phyloP scores from a whole-genome alignment of 108 stramenopile genomes.

The Nitzschia palea region DNA sequence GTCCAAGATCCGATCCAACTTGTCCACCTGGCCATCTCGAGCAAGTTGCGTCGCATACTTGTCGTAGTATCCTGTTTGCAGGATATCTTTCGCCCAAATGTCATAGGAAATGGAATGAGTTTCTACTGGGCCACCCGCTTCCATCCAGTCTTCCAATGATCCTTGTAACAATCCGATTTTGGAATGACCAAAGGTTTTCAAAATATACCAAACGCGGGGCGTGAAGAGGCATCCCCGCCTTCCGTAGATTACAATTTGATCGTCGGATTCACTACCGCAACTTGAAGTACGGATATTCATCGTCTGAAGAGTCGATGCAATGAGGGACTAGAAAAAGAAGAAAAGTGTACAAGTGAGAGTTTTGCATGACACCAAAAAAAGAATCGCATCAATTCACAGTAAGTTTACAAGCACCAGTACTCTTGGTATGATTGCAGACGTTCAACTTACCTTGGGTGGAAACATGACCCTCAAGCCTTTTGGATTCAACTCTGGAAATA shows the following conservation, averaged over 20 bases:
- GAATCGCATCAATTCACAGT: too few species aligned
- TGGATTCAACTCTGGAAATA: conserved; percentile 31
- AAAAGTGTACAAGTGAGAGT: background rate
- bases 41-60: too few species aligned
- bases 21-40: background rate
- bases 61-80: background rate
- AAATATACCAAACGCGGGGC: conserved; percentile 68
- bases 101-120: conserved; percentile 14
- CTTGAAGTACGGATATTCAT: conserved; percentile 39
- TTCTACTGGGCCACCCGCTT: conserved; percentile 51
- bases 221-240: conserved; percentile 49
- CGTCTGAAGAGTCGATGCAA: conserved; percentile 49
- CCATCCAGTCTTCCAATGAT: conserved; percentile 63
- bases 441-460: conserved; percentile 47
- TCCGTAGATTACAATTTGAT: conserved; percentile 57
- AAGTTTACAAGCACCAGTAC: too few species aligned
- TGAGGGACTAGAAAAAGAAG: conserved; percentile 14
- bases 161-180: conserved; percentile 62
- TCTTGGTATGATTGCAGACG: too few species aligned
- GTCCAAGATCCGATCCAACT: conserved; percentile 32
- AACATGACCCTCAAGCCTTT: conserved; percentile 17
- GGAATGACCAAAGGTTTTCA: conserved; percentile 45
- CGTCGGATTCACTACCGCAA: background rate
- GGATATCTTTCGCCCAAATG: conserved; percentile 30
- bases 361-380: too few species aligned